A percentile compares a stretch with the other conserved stretches of the same genome.
Conservation (phyloP, 2,329 filamentous ascomycete genomes). For the Claviceps citrina region DNA sequence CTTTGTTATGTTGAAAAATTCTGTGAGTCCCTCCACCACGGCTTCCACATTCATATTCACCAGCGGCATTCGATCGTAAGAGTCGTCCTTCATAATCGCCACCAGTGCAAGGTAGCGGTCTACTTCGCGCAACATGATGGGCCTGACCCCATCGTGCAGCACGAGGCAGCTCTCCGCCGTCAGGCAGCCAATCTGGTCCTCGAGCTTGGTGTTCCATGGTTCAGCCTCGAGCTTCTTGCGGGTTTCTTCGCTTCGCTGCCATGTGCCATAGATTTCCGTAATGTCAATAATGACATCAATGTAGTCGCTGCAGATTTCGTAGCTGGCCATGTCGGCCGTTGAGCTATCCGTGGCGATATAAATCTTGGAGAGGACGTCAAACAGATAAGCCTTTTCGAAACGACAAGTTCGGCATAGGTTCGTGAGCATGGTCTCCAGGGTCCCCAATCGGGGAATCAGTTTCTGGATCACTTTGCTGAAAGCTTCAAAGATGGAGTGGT, state of each 20-base stretch:
- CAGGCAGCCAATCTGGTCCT: constrained; percentile 50
- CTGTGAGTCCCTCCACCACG: constrained; percentile 60
- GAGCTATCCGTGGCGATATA: constrained; percentile 94
- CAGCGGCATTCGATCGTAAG: constrained; percentile 67
- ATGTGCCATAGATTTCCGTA: constrained; percentile 82
- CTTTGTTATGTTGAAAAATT: constrained; percentile 64
- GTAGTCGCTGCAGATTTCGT: constrained; percentile 97
- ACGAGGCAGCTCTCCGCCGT: constrained; percentile 56
- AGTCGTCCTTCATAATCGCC: constrained; percentile 74
- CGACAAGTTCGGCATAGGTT: constrained; percentile 84
- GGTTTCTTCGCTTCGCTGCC: constrained; percentile 41
- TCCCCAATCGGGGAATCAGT: constrained; percentile 81
- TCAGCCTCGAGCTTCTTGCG: constrained; percentile 41
- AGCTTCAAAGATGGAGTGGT: constrained; percentile 95
- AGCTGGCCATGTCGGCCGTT: constrained; percentile 85
- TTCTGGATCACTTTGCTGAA: constrained; percentile 98
- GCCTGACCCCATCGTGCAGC: constrained; percentile 45
- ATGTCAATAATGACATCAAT: constrained; percentile 98
- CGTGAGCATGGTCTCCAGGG: constrained; percentile 84
- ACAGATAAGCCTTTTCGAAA: constrained; percentile 96
- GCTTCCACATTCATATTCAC: constrained; percentile 81
- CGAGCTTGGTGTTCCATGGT: constrained; percentile 45
- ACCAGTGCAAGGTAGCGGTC: constrained; percentile 66
- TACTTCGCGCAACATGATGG: constrained; percentile 54
- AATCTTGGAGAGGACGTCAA: constrained; percentile 94